Percentiles rank a stretch among this genome's conserved stretches.
phyloP scores from a whole-genome alignment of 1,284 basidiomycete species.

The Inonotus hispidus region DNA sequence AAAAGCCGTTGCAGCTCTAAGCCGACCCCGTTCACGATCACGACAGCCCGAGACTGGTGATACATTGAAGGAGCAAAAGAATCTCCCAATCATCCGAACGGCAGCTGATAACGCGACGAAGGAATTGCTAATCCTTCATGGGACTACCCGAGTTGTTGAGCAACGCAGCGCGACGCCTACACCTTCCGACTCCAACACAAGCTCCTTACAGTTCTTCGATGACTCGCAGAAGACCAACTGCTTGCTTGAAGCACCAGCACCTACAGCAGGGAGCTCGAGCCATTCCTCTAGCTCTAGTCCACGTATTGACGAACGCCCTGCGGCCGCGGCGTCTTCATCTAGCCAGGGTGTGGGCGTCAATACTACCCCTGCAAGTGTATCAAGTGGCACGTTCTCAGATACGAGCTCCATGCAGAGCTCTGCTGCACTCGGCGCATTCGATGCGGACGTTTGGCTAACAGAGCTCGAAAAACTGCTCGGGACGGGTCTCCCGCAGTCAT shows the following conservation, averaged over 20 bases:
- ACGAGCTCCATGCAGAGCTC: neutral
- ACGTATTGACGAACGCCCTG: no score
- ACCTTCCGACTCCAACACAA: neutral
- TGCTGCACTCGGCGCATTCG: neutral
- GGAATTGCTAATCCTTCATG: conserved; percentile 10
- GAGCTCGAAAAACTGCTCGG: neutral
- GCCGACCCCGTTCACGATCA: neutral
- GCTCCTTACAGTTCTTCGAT: no score
- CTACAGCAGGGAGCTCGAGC: no score
- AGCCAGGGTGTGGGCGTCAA: no score
- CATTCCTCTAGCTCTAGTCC: no score
- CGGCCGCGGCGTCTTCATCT: no score
- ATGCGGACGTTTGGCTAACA: neutral
- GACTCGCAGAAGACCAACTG: no score
- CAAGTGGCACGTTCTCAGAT: no score
- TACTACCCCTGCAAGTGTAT: no score
- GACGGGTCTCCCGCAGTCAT: neutral
- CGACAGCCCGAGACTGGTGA: neutral
- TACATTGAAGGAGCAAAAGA: neutral
- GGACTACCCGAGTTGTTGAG: conserved; percentile 4
- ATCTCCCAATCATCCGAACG: neutral
- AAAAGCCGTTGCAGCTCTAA: neutral
- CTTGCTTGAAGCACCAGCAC: no score
- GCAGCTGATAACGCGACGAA: neutral
- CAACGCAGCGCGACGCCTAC: neutral